A percentile compares a stretch with the other conserved stretches of the same genome.
phyloP scores from a whole-genome alignment of 2,329 filamentous ascomycete species.

The Fusarium anthophilum region DNA sequence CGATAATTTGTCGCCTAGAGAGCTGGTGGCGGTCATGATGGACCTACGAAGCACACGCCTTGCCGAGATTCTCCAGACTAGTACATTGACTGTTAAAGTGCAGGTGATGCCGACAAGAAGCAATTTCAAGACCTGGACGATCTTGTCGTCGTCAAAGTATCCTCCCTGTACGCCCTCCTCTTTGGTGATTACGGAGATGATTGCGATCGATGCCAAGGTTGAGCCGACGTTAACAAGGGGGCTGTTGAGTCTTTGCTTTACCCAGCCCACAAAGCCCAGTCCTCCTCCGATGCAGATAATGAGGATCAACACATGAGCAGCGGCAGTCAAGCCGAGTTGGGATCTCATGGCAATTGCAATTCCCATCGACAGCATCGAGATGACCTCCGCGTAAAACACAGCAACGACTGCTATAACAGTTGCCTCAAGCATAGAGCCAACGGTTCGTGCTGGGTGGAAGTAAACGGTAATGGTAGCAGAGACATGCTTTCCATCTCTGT shows the following conservation, averaged over 20 bases:
- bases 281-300: constrained; percentile 87
- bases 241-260: constrained; percentile 81
- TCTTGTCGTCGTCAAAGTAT: constrained; percentile 82
- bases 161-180: constrained; percentile 87
- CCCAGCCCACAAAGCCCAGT: constrained; percentile 87
- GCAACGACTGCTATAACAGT: constrained; percentile 79
- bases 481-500: constrained; percentile 91
- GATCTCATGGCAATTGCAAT: constrained; percentile 81
- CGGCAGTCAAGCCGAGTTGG: constrained; percentile 68
- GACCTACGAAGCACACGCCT: constrained; percentile 76
- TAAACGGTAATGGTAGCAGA: constrained; percentile 95
- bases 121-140: constrained; percentile 85
- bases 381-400: constrained; percentile 73
- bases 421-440: constrained; percentile 90
- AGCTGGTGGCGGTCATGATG: constrained; percentile 75
- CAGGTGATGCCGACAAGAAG: constrained; percentile 79
- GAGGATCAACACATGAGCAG: constrained; percentile 83
- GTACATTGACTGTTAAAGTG: constrained; percentile 77
- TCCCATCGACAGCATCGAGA: constrained; percentile 89
- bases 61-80: constrained; percentile 82
- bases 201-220: constrained; percentile 85
- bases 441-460: constrained; percentile 88
- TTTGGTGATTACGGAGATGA: constrained; percentile 90
- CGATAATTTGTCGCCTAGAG: constrained; percentile 82
- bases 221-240: constrained; percentile 86